phyloP scores from a whole-genome alignment of 1,284 basidiomycete species.

The Malassezia japonica region DNA sequence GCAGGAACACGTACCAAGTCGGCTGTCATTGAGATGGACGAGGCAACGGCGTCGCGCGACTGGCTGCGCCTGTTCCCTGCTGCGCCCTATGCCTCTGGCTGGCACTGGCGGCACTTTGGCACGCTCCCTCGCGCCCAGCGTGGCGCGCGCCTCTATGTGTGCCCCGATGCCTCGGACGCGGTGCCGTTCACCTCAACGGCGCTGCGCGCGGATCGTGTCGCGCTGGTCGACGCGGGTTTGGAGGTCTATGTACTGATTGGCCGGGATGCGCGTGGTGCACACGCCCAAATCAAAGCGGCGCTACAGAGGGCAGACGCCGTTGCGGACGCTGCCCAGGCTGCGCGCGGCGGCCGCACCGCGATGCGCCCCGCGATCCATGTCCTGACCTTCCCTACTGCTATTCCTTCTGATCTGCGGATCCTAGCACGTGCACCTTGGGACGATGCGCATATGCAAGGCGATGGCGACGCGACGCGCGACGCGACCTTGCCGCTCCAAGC shows the following conservation, averaged over 20 bases:
- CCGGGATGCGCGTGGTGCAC: constrained; percentile 23
- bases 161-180: background rate
- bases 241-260: constrained; percentile 37
- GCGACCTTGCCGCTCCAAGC: constrained; percentile 7
- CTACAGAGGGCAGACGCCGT: constrained; percentile 24
- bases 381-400: constrained; percentile 26
- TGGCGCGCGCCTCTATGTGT: background rate
- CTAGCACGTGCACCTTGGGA: constrained; percentile 27
- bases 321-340: constrained; percentile 12
- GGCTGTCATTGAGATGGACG: background rate
- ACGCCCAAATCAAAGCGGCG: constrained; percentile 17
- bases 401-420: constrained; percentile 26
- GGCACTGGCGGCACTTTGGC: constrained; percentile 9
- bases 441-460: background rate
- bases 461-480: background rate
- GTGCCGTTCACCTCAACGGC: constrained; percentile 10
- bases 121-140: background rate
- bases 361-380: constrained; percentile 29
- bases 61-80: background rate
- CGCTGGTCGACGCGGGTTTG: constrained; percentile 24
- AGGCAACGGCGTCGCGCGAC: background rate
- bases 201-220: constrained; percentile 18
- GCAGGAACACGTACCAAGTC: background rate
- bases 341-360: background rate
- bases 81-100: constrained; percentile 7